Base-by-base conservation (phyloP, 2,329 filamentous ascomycete genomes). In the Exophiala sp. region DNA sequence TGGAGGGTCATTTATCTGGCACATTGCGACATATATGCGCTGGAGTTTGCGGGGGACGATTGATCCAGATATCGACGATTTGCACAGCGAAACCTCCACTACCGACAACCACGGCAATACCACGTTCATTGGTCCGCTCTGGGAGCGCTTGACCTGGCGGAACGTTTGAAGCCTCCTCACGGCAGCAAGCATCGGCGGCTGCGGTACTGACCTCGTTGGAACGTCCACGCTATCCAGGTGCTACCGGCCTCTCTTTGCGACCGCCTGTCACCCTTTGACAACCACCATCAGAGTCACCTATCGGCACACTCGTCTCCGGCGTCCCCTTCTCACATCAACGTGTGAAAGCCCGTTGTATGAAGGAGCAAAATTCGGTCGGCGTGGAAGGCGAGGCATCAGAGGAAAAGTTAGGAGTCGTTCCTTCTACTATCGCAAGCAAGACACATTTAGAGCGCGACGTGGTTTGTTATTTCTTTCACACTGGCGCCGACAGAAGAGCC, bases 401-500 rank as follows among this genome's bases (percentile, higher is more conserved):
- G 45, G 40, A 46, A 33, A 43, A 56, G 47, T 38, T 52, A 54
- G 48, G 33, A 51, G 38, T 24, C 45, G 29, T 40, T 21, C 47
- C 38, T 43, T 41, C 14, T 32, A 21, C 14, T 14, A 10, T 44
- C 39, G 20, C 34, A 57, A 32, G 49, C 49, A 35, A 40, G 18
- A 46, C 33, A 50, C 20, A 53, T 29, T 36, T 16, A 29, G 20
- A 36, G 40, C 18, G 12, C 24, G 24, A n/a, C 11, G 24, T n/a
- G 40, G 38, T 16, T 33, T 36, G 45, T 32, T 44, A 33, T 36
- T 48, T 10, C 36, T 34, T 50, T 55, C 58, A 56, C 29, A 50
- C 59, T 62, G 59, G 59, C 59, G 57, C 55, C 59, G 45, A 57
- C 54, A 40, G 45, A 43, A 38, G 57, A 55, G 47, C 36, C 49